Evolutionary conservation across 108 stramenopile genomes (phyloP), one percentile per base, ranked within the genome.

Genomic region (Discostella pseudostelligera): DNA sequence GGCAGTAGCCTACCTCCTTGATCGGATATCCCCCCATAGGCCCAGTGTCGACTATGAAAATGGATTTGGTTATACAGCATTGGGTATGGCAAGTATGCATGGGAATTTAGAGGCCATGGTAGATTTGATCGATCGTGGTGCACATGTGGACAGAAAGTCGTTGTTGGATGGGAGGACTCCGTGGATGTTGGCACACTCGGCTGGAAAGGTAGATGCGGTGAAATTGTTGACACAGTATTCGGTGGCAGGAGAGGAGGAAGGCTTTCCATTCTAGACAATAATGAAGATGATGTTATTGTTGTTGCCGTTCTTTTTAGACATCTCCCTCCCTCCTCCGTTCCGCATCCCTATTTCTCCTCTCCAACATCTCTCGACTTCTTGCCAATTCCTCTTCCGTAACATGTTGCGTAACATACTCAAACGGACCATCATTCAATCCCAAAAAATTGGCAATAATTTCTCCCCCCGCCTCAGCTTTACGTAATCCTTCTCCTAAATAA

Each of bases 331-430:
- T 63, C 11, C 59, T 53, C 37, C 35, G 14, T 36, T 59, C 50
- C 72, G 3, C 43, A 47, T 32, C 56, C 37, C 60, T 62, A n/a
- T 19, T 56, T 46, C 69, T 62, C 45, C 39, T 29, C 20, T 69
- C 68, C 39, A 70, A 19, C 42, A 62, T 76, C 29, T 25, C 49
- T 17, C 69, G 60, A 54, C 69, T 70, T 25, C 43, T 39, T 22
- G 24, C 47, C 81, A 65, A 67, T 24, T 85, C 79, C 24, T 77
- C 79, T 51, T 75, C 74, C 13, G 80, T 79, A 80, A 86, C 83
- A 25, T 46, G 55, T 37, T 56, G 53, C 51, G 72, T 79, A 4
- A 86, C 85, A 63, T 86, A 81, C 65, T 79, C 73, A 24, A 79
- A 81, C 46, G 78, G 65, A 42, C 74, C 66, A 16, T 49, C 39